Conservation (phyloP, 148 eudicot species). For the Salicornia ramosissima region DNA sequence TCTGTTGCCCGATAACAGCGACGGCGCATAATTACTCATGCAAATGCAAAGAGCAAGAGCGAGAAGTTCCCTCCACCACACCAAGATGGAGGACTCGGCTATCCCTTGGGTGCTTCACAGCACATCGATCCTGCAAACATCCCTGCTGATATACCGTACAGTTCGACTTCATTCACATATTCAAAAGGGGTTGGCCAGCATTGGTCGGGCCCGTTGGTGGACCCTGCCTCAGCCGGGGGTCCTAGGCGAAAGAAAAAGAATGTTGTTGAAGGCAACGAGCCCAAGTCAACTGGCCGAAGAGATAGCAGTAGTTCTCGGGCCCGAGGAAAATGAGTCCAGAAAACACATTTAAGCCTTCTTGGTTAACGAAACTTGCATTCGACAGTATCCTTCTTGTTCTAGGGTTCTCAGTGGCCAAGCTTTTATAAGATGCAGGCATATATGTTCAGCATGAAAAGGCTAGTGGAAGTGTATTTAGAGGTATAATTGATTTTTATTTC, state of each 20-base stretch:
- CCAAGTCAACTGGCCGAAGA: conserved; percentile 30
- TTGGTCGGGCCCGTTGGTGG: conserved; percentile 96
- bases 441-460: conserved; percentile 10
- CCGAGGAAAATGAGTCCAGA: conserved; percentile 30
- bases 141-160: conserved; percentile 79
- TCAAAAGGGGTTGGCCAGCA: conserved; percentile 58
- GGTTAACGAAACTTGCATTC: conserved; percentile 12
- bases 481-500: conserved; percentile 22
- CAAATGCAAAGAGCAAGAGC: conserved; percentile 97
- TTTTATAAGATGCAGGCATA: neutral
- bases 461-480: conserved; percentile 27
- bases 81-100: conserved; percentile 89
- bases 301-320: conserved; percentile 28
- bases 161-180: conserved; percentile 61
- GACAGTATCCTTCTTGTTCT: conserved; percentile 2
- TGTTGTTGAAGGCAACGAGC: conserved; percentile 26
- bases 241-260: conserved; percentile 55
- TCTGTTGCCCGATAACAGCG: conserved; percentile 42
- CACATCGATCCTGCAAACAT: conserved; percentile 71
- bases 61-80: conserved; percentile 99
- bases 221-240: conserved; percentile 53
- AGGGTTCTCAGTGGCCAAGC: conserved; percentile 2
- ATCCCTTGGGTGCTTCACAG: conserved; percentile 86
- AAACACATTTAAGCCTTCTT: conserved; percentile 9
- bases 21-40: conserved; percentile 79